Conservation (phyloP, 306 rosid genomes). For the Arachis stenosperma region DNA sequence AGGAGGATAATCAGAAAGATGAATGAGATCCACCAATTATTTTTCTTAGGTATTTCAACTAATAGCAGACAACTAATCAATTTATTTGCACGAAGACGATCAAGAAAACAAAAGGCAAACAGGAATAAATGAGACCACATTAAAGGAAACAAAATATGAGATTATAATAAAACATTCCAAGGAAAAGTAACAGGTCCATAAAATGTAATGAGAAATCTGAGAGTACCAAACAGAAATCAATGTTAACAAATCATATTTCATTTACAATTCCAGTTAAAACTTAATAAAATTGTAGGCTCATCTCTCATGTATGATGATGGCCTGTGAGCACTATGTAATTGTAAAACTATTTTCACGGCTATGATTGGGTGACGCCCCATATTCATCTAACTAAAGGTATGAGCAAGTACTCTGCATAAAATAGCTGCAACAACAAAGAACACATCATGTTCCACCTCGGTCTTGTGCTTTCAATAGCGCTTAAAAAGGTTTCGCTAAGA, state of each 20-base stretch:
- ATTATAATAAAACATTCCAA: background rate
- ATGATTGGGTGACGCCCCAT: slow-evolving; percentile 2
- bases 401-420: slow-evolving; percentile 87
- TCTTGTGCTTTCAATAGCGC: no score
- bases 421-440: slow-evolving; percentile 66
- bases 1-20: no score
- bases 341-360: slow-evolving; percentile 24
- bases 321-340: slow-evolving; percentile 18
- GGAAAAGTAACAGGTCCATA: background rate
- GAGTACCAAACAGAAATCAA: background rate
- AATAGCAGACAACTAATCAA: background rate
- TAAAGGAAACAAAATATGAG: no score
- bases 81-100: background rate
- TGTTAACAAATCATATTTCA: slow-evolving; percentile 11
- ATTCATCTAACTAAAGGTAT: slow-evolving; percentile 81
- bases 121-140: background rate
- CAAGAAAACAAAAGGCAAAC: background rate
- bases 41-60: background rate
- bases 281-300: slow-evolving; percentile 12
- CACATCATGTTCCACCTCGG: background rate
- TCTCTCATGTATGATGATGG: background rate
- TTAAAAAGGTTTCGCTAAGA: no score
- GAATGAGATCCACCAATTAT: no score
- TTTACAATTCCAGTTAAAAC: slow-evolving; percentile 26
- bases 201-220: background rate